These are phyloP conservation scores for Penicillium coprophilum DNA, from an alignment of 495 filamentous ascomycete genomes.

Conservation along the genomic window DNA sequence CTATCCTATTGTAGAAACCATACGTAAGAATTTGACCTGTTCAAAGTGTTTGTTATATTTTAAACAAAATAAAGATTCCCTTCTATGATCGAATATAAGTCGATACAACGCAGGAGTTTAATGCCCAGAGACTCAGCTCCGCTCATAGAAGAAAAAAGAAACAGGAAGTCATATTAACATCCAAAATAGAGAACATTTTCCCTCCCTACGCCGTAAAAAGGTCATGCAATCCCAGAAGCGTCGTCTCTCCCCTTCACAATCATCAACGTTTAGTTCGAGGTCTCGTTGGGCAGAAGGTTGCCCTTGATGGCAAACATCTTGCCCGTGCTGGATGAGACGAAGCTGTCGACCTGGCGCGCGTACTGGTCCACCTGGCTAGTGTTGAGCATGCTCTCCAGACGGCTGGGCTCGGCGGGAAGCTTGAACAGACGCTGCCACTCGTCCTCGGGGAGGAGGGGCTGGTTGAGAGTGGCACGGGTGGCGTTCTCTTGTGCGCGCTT, in stretches of 20 bases:
- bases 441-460: slow-evolving; percentile 85
- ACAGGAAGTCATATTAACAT: slow-evolving; percentile 48
- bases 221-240: slow-evolving; percentile 50
- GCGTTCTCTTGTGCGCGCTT: slow-evolving; percentile 97
- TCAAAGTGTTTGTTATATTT: slow-evolving; percentile 7
- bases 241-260: slow-evolving; percentile 26
- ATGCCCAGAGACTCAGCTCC: slow-evolving; percentile 6
- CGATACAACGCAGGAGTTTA: slow-evolving; percentile 8
- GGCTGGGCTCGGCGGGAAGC: slow-evolving; percentile 87
- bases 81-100: slow-evolving; percentile 13
- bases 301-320: slow-evolving; percentile 99
- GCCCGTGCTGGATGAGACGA: slow-evolving; percentile 80
- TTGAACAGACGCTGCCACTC: slow-evolving; percentile 99
- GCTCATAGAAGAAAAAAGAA: slow-evolving; percentile 36
- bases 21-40: slow-evolving; percentile 3
- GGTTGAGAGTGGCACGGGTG: slow-evolving; percentile 78
- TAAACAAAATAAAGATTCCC: slow-evolving; percentile 12
- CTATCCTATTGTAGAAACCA: neutral
- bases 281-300: slow-evolving; percentile 53
- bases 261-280: slow-evolving; percentile 39
- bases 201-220: slow-evolving; percentile 53
- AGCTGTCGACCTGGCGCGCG: slow-evolving; percentile 94
- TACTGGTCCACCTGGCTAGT: slow-evolving; percentile 97
- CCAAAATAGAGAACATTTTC: slow-evolving; percentile 50
- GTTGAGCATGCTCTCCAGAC: slow-evolving; percentile 89